phyloP scores from a whole-genome alignment of 2,329 filamentous ascomycete species.

The Curvularia verruculosa region DNA sequence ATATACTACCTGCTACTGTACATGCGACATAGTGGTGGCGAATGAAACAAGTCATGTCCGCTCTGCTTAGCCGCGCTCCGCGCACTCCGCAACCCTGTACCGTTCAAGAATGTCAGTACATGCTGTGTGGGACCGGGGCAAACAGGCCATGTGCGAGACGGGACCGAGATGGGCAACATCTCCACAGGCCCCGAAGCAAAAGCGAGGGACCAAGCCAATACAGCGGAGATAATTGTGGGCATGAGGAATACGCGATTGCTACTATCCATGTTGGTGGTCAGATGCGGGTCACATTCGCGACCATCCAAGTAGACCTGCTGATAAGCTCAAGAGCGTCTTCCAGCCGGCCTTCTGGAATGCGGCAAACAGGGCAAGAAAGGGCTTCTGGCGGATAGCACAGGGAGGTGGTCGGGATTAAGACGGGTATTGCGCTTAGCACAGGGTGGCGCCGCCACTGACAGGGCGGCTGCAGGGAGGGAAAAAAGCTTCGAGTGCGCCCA shows the following conservation, averaged over 20 bases:
- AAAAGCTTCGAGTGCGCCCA: slow-evolving; percentile 13
- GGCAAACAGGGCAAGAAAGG: background rate
- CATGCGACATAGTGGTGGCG: too few species aligned
- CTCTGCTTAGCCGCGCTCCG: too few species aligned
- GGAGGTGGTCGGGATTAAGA: slow-evolving; percentile 13
- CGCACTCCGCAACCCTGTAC: too few species aligned
- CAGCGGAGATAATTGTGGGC: slow-evolving; percentile 4
- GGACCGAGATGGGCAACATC: slow-evolving; percentile 4
- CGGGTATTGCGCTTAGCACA: slow-evolving; percentile 12
- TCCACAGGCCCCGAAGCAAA: slow-evolving; percentile 1
- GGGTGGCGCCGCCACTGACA: slow-evolving; percentile 7
- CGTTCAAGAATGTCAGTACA: too few species aligned
- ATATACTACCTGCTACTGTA: too few species aligned
- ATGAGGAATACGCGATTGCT: slow-evolving; percentile 5
- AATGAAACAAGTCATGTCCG: too few species aligned
- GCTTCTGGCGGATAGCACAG: slow-evolving; percentile 1
- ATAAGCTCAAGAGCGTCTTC: background rate
- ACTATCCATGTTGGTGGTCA: slow-evolving; percentile 6
- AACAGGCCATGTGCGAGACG: background rate
- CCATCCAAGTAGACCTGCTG: background rate
- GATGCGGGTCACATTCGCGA: background rate
- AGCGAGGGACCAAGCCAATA: slow-evolving; percentile 3
- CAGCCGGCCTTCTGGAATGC: slow-evolving; percentile 9
- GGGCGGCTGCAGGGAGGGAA: background rate
- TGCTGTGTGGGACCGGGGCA: too few species aligned